Conservation (phyloP, 192 early-diverging fungal genomes). For the Entrophospora sp. region DNA sequence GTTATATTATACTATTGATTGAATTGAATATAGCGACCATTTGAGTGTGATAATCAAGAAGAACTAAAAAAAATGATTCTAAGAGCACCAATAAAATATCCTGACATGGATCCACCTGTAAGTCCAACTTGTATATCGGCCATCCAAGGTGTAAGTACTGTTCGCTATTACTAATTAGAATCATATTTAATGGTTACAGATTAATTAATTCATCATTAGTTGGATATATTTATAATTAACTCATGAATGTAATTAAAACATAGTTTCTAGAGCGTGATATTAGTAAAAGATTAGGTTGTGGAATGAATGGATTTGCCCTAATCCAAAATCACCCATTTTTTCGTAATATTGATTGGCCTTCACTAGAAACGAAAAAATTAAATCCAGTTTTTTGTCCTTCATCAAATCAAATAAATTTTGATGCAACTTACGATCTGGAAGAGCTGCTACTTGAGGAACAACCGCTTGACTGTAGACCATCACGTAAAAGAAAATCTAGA, state of each 20-base stretch:
- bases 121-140: constrained; percentile 62
- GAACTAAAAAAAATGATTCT: constrained; percentile 57
- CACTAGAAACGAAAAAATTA: constrained; percentile 34
- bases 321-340: constrained; percentile 46
- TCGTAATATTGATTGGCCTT: constrained; percentile 34
- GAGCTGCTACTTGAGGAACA: constrained; percentile 63
- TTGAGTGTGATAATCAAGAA: constrained; percentile 52
- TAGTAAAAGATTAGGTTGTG: constrained; percentile 37
- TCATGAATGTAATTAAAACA: no score
- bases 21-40: constrained; percentile 55
- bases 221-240: no score
- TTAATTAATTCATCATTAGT: background rate
- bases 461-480: no score
- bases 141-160: constrained; percentile 50
- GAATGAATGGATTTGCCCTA: constrained; percentile 33
- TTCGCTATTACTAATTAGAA: background rate
- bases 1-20: constrained; percentile 8
- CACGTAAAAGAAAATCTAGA: constrained; percentile 24
- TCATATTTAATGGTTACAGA: background rate
- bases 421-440: constrained; percentile 67
- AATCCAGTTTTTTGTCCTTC: constrained; percentile 39
- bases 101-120: constrained; percentile 39
- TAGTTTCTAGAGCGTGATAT: constrained; percentile 51
- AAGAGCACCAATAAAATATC: constrained; percentile 55
- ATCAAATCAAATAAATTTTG: constrained; percentile 56